A percentile compares a stretch with the other conserved stretches of the same genome.
Evolutionary conservation across 805 yeast genomes (phyloP).

Genomic region (Maudiozyma bulderi): DNA sequence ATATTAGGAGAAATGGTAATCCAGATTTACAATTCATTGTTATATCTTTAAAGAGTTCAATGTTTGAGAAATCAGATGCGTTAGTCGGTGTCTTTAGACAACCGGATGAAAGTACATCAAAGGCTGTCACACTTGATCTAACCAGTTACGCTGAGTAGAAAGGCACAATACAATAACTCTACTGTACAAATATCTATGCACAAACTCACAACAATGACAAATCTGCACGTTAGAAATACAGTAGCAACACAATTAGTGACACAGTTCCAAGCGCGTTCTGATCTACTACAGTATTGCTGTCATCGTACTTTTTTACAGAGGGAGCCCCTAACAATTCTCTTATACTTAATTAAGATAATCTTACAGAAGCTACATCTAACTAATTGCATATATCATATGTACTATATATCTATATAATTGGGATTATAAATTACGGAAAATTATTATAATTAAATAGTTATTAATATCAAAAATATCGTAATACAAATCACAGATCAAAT

Average conservation of each 20-base stretch:
- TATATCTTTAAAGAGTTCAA: constrained; percentile 76
- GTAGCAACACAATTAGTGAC: neutral
- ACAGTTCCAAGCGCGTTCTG: too few species aligned
- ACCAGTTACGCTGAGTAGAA: constrained; percentile 42
- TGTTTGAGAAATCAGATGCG: constrained; percentile 83
- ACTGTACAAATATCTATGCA: neutral
- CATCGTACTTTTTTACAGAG: too few species aligned
- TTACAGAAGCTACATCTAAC: too few species aligned
- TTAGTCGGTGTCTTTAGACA: constrained; percentile 89
- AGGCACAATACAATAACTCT: neutral
- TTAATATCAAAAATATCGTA: too few species aligned
- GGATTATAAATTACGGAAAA: too few species aligned
- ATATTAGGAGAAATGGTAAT: constrained; percentile 65
- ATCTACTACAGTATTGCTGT: too few species aligned
- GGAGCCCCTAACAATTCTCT: too few species aligned
- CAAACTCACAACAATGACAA: neutral
- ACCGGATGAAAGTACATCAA: constrained; percentile 61
- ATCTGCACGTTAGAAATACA: neutral
- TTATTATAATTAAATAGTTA: too few species aligned
- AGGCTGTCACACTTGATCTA: constrained; percentile 64
- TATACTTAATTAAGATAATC: too few species aligned
- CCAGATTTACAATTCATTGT: constrained; percentile 84
- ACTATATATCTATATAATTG: too few species aligned
- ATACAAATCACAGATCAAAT: too few species aligned
- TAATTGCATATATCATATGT: too few species aligned